A percentile compares a stretch with the other conserved stretches of the same genome.
phyloP scores from a whole-genome alignment of 2,329 filamentous ascomycete genomes.

The Hawksworthiomyces lignivorus region DNA sequence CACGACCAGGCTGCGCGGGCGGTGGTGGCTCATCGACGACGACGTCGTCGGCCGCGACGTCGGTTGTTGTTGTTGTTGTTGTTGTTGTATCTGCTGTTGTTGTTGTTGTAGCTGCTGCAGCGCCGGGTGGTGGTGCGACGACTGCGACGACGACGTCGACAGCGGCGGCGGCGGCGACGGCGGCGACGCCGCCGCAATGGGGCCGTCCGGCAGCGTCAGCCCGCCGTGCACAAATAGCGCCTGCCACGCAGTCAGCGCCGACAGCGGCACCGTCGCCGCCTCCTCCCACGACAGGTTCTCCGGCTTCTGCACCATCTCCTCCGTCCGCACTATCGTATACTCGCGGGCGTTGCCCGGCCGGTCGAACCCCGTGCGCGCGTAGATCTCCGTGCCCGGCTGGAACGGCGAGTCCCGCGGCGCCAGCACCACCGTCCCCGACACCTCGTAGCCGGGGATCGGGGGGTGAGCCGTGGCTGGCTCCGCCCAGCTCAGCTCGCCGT shows the following conservation, averaged over 20 bases:
- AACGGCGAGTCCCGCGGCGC: conserved; percentile 20
- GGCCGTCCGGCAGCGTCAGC: conserved; percentile 5
- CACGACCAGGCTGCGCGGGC: neutral
- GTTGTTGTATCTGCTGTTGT: neutral
- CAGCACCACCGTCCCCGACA: conserved; percentile 21
- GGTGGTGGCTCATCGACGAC: neutral
- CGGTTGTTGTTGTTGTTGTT: neutral
- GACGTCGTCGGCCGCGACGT: neutral
- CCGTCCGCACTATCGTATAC: conserved; percentile 12
- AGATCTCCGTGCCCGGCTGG: conserved; percentile 21
- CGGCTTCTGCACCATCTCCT: conserved; percentile 16
- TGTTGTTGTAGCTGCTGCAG: too few species aligned
- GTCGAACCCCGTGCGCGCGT: conserved; percentile 18
- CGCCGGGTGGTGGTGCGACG: too few species aligned
- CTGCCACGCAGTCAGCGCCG: conserved; percentile 18
- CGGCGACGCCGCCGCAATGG: neutral
- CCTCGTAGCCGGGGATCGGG: conserved; percentile 22
- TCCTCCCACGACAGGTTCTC: conserved; percentile 18
- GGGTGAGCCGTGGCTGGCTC: conserved; percentile 3
- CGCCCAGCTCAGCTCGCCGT: conserved; percentile 22
- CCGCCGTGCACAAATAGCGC: conserved; percentile 18
- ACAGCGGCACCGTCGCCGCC: conserved; percentile 18
- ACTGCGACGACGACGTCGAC: too few species aligned
- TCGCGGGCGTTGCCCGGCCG: conserved; percentile 18
- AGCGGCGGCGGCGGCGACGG: neutral